Conservation (phyloP, 768 basidiomycete genomes). For the Glaciozyma martinii region DNA sequence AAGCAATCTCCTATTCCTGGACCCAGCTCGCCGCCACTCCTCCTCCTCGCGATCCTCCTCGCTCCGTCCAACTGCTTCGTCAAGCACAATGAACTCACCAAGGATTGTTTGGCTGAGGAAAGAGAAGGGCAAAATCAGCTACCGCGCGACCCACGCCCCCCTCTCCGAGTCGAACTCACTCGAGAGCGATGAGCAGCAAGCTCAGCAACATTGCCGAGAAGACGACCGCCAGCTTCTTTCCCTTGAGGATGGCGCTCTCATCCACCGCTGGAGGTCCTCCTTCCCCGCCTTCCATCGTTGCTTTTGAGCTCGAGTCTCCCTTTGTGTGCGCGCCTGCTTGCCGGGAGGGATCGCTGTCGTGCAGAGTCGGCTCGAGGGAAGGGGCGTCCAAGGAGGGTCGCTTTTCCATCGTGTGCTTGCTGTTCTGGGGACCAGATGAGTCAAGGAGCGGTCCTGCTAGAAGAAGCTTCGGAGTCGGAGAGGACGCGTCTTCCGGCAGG, state of each 20-base stretch:
- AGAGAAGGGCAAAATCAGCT: neutral
- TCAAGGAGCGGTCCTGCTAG: too few relatives aligned
- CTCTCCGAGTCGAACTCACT: conserved; percentile 18
- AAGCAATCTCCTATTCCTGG: neutral
- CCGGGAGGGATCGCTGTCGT: too few relatives aligned
- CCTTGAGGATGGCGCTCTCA: neutral
- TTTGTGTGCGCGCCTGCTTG: too few relatives aligned
- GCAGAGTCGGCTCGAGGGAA: too few relatives aligned
- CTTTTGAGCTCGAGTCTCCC: too few relatives aligned
- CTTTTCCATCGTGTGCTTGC: too few relatives aligned
- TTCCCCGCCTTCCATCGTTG: too few relatives aligned
- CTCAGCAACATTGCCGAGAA: conserved; percentile 22
- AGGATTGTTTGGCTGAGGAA: conserved; percentile 38
- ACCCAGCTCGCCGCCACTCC: neutral
- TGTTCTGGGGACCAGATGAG: too few relatives aligned
- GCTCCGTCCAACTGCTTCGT: neutral
- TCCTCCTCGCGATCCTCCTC: neutral
- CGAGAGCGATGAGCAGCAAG: conserved; percentile 38
- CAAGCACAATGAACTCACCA: neutral
- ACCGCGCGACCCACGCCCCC: neutral
- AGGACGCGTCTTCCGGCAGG: too few relatives aligned
- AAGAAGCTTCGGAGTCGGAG: too few relatives aligned
- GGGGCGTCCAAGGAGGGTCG: too few relatives aligned
- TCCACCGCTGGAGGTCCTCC: too few relatives aligned
- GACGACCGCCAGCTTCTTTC: conserved; percentile 13